phyloP scores from a whole-genome alignment of 176 grass and related monocot genomes.

The Luzula sylvatica region DNA sequence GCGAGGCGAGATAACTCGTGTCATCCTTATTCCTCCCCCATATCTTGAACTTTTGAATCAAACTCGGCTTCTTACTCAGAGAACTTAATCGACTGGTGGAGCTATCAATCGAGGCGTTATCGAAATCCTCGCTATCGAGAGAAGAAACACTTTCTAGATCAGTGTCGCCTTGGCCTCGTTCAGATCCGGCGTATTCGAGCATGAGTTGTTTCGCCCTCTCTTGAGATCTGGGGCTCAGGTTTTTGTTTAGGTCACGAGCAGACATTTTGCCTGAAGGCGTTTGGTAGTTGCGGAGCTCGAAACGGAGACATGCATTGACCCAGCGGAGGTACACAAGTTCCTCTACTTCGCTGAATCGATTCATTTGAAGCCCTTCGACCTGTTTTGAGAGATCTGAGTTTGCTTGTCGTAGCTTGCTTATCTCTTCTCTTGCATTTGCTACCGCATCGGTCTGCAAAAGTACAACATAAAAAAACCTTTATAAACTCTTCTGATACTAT shows the following conservation, averaged over 20 bases:
- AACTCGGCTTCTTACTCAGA: conserved; percentile 52
- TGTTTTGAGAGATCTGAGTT: conserved; percentile 89
- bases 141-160: conserved; percentile 82
- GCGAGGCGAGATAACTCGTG: conserved; percentile 31
- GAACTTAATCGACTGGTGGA: conserved; percentile 73
- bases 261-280: conserved; percentile 53
- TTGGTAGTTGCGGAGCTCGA: conserved; percentile 77
- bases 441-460: conserved; percentile 68
- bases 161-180: conserved; percentile 75
- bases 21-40: conserved; percentile 83
- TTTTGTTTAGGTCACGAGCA: conserved; percentile 78
- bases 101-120: conserved; percentile 74
- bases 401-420: conserved; percentile 50
- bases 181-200: conserved; percentile 84
- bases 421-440: conserved; percentile 52
- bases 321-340: conserved; percentile 89
- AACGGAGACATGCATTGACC: conserved; percentile 88
- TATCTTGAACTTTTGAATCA: conserved; percentile 84
- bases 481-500: too few species aligned
- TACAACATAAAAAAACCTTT: too few species aligned
- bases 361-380: conserved; percentile 95
- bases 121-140: conserved; percentile 78
- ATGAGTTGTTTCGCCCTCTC: conserved; percentile 75
- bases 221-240: conserved; percentile 70
- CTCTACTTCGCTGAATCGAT: conserved; percentile 89